Percentiles rank a stretch among this genome's conserved stretches.
phyloP scores from a whole-genome alignment of 768 basidiomycete genomes.

The Strobilomyces echinocephalus region DNA sequence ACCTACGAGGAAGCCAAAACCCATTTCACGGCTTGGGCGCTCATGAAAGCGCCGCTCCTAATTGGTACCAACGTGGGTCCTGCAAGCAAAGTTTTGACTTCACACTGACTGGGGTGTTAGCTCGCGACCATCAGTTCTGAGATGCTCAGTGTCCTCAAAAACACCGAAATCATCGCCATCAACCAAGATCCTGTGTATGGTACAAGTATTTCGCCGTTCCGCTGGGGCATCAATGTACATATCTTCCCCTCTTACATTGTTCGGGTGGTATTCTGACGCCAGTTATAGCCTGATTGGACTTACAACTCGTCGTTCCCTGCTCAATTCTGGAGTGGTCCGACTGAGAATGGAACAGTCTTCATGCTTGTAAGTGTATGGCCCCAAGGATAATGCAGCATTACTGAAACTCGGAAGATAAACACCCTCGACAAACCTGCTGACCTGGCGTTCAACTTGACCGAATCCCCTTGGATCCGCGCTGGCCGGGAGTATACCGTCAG shows the following conservation, averaged over 20 bases:
- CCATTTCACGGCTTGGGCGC: constrained; percentile 68
- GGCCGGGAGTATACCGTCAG: constrained; percentile 59
- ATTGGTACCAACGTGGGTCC: constrained; percentile 53
- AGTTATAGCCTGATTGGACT: constrained; percentile 32
- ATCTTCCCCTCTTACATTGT: constrained; percentile 16
- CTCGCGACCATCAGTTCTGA: constrained; percentile 47
- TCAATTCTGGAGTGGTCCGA: constrained; percentile 64
- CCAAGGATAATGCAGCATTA: not conserved
- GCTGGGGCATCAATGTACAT: constrained; percentile 68
- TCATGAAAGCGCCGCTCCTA: constrained; percentile 62
- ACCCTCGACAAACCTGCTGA: constrained; percentile 48
- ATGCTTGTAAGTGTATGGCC: constrained; percentile 48
- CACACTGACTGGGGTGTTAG: constrained; percentile 23
- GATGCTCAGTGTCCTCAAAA: constrained; percentile 51
- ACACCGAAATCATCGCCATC: constrained; percentile 60
- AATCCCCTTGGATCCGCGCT: constrained; percentile 67
- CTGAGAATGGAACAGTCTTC: constrained; percentile 56
- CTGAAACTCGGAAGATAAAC: constrained; percentile 44
- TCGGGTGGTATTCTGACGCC: not conserved
- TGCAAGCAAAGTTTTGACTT: not conserved
- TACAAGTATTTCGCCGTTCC: constrained; percentile 61
- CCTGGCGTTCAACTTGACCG: constrained; percentile 58
- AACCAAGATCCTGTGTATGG: constrained; percentile 63
- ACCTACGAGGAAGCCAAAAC: constrained; percentile 61
- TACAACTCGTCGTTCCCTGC: constrained; percentile 47